Base-by-base conservation (phyloP, 2,329 filamentous ascomycete species). In the Aspergillus uvarum region DNA sequence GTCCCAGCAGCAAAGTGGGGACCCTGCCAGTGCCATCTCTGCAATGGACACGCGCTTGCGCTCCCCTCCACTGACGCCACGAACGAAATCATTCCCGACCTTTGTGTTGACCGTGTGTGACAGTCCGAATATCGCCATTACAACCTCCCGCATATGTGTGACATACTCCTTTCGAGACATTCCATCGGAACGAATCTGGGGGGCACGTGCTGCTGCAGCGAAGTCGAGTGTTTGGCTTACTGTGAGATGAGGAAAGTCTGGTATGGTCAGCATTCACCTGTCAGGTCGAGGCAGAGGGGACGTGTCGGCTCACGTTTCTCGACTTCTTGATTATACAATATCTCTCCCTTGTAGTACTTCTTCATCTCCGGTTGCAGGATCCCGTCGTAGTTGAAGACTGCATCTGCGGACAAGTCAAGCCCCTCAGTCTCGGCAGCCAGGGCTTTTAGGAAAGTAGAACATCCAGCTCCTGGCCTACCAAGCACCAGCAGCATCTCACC, bases 391-490 rank as follows among this genome's bases (percentile, higher is more conserved):
- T 95, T 94, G 71, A 96, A 85, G 60, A 89, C 86, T 0, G 91
- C 89, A 5, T 80, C 78, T 5, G 89, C 78, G 29, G 89, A 88
- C 22, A 95, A 81, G 63, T 85, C 85, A 67, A 96, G 87, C 26
- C 92, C 92, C 67, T 92, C 88, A 29, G 89, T 88, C 75, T 96
- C 90, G 59, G 92, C 92, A 12, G 90, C 85, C 59, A 96, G 83
- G 0, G 90, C 89, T 80, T 96, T 96, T 61, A 96, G 80, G 64
- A 96, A 87, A 1, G 92, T 96, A 12, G 89, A 91, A 76, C 92
- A 96, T 49, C 78, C 78, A 59, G 71, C 73, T 6, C 77, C 76
- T 6, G 77, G 76, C 21, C 74, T 69, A 21, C 77, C 76, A 3
- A 78, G 67, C 5, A 79, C 77, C 53, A 78, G 71, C 5, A 77